Evolutionary conservation across 192 early-diverging fungal genomes (phyloP), one percentile per base, ranked within the genome.

Genomic region (Cetraspora pellucida): DNA sequence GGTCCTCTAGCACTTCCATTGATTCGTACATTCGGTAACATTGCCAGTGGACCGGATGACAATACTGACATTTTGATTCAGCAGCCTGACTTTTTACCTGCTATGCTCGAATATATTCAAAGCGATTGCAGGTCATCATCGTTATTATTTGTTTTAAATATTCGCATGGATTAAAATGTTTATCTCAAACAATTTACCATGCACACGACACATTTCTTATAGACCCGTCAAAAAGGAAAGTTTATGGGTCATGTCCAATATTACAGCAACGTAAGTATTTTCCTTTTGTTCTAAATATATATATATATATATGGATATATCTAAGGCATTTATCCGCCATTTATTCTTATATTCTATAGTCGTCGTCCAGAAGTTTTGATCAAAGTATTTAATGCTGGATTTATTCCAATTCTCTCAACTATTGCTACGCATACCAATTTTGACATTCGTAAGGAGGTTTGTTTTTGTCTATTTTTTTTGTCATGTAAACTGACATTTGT

Each of bases 221-320:
- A 89, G 88, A 74, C 80, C 88, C 0, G 85, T 93, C 25, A 90
- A 90, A 72, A 93, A 91, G 73, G 92, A 93, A 75, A 82, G 86
- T 19, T 82, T 93, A 50, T 91, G 92, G 90, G 86, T 91, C 5
- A 78, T 93, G 78, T 90, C 90, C 10, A 91, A 89, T 64, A 85
- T 92, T 58, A 92, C 92, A 0, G 89, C 91, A 6, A 76, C 80
- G 74, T 84, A 75, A 80, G 73, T 76, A 45, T 50, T 3, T 46
- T 13, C 43, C 50, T 21, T 37, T 6, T 37, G 28, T 25, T 52
- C 0, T 30, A 11, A 30, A 11, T 47, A 31, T 11, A 13, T 37
- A 65, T 44, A 46, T 27, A 30, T n/a, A 57, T 47, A 65, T 27
- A 21, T 43, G 6, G 16, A 43, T 43, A n/a, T 44, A n/a, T 65